Evolutionary conservation across 768 basidiomycete species (phyloP), one percentile per base, ranked within the genome.

Genomic region (Dictyophora rubrovolvata): DNA sequence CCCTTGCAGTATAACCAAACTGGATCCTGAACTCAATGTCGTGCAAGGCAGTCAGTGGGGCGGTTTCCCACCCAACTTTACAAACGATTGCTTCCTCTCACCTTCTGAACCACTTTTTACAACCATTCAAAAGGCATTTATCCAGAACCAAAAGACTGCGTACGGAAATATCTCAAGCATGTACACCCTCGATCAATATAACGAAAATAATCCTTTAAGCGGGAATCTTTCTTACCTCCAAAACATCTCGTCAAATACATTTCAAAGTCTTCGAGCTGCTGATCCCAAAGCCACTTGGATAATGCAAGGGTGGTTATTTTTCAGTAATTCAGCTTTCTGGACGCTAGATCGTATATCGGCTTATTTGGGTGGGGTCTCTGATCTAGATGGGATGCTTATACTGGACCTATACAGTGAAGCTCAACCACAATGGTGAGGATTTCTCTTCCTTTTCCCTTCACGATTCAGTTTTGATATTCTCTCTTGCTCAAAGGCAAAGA

Each of bases 101-200:
- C 74, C 74, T 1, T 73, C 70, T 54, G 73, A 75, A 53, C 67
- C 70, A 14, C 68, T 75, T 35, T 76, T 73, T 54, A 17, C 62
- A 2, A 68, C 65, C 21, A 61, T 76, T 35, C 74, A 76, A 58
- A 67, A 65, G 48, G 68, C 69, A 8, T 75, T 76, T 64, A 73
- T 76, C 54, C 48, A 65, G 5, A 75, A 75, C 61, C 74, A 75
- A 62, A 56, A 62, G 14, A 68, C 66, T 10, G 70, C 70, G 0
- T 76, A 73, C 53, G 75, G 75, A 7, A 67, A 69, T 49, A 61
- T 73, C 28, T 69, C 74, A 17, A 74, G 75, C 53, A 67, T 75
- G 54, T 76, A 76, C 59, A 74, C 75, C n/a, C 70, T 76, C 36
- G 74, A 76, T 63, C 74, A 74, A 54, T 75, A 75, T 66, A 75